Evolutionary conservation across 2,329 filamentous ascomycete species (phyloP).

Genomic region (Cladosporium sphaerospermum): DNA sequence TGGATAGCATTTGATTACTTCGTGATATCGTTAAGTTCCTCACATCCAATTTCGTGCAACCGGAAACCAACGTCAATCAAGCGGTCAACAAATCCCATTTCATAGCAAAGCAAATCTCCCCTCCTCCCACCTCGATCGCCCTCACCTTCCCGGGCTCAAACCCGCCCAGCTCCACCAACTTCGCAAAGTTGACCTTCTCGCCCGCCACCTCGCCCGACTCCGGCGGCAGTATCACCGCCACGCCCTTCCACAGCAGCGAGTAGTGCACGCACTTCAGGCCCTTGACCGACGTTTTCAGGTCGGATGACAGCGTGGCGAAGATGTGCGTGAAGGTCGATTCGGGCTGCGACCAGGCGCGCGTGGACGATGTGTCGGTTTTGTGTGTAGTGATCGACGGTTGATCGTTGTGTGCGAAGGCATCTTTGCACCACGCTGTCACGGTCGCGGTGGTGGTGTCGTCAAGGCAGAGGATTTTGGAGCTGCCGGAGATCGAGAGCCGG

Average conservation of each 20-base stretch:
- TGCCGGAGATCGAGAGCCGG: conserved; percentile 7
- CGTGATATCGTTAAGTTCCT: neutral
- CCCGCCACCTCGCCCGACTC: conserved; percentile 7
- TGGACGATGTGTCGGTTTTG: neutral
- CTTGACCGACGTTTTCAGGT: conserved; percentile 9
- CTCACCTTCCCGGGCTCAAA: conserved; percentile 11
- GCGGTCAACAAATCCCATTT: conserved; percentile 10
- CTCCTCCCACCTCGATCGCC: conserved; percentile 1
- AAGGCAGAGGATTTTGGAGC: conserved; percentile 12
- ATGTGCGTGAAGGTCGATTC: conserved; percentile 10
- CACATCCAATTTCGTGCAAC: neutral
- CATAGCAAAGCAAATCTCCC: conserved; percentile 12
- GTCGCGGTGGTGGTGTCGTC: neutral
- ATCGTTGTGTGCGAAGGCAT: neutral
- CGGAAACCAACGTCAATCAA: neutral
- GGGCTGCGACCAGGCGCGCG: neutral
- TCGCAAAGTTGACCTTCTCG: conserved; percentile 5
- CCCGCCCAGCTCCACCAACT: conserved; percentile 10
- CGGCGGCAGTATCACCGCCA: conserved; percentile 7
- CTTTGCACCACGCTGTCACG: conserved; percentile 1
- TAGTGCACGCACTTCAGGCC: conserved; percentile 8
- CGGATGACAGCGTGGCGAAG: conserved; percentile 6
- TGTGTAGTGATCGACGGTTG: neutral
- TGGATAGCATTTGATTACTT: neutral
- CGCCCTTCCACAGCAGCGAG: conserved; percentile 9